Evolutionary conservation across 345 rosid species (phyloP), one percentile per base, ranked within the genome.

Genomic region (Schrenkiella parvula): DNA sequence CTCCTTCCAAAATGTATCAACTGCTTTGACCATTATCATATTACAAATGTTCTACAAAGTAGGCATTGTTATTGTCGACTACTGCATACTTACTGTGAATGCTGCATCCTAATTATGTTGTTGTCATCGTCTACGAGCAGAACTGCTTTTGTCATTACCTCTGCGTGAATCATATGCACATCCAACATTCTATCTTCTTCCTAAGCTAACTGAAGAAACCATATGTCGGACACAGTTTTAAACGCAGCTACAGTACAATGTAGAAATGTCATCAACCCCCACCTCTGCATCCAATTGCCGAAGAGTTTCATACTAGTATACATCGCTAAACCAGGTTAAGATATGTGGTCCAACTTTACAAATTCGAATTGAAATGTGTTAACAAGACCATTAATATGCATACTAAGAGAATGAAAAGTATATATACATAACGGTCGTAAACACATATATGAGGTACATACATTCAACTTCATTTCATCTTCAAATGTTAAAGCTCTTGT

Each of bases 361-460:
- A 43, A 7, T 44, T 44, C 11, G 21, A 17, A 31, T 17, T 54
- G 39, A 54, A 8, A 31, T 54, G 39, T 2, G 22, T n/a, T n/a
- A n/a, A 15, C 10, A 56, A 31, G 61, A 17, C 13, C 8, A 12
- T 15, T 55, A 32, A 38, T 9, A 5, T 23, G 4, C 54, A 4
- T 50, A 38, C 6, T 18, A 1, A 9, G 2, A n/a, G n/a, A n/a
- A n/a, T n/a, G n/a, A 26, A 48, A n/a, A 53, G 8, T 8, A 53
- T 6, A 14, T 0, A 26, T 14, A 26, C 17, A 53, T 28, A n/a
- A 50, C 41, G 25, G 31, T 22, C 19, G 25, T n/a, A 38, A 53
- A 59, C 57, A 59, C 66, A 57, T 57, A 58, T 55, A 35, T n/a
- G 66, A 58, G 15, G n/a, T 11, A 50, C 68, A 8, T 26, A 46